A percentile compares a stretch with the other conserved stretches of the same genome.
Evolutionary conservation across 257 asterid genomes (phyloP).

Genomic region (Mentha longifolia): DNA sequence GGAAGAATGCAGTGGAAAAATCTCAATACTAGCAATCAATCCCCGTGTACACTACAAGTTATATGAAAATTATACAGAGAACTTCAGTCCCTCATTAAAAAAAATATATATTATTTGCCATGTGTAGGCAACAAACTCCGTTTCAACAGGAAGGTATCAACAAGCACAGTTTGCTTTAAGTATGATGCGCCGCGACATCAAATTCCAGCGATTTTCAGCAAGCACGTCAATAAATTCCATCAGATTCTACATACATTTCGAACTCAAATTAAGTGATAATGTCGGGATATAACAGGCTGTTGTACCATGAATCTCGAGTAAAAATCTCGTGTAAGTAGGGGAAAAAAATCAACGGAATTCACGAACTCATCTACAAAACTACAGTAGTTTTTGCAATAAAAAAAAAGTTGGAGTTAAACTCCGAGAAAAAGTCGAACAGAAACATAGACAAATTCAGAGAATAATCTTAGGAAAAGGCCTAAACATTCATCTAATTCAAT

Average conservation of each 20-base stretch:
- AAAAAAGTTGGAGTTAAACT: neutral
- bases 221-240: neutral
- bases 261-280: slow-evolving; percentile 1
- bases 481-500: too few relatives aligned
- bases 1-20: too few relatives aligned
- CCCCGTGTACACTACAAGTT: too few relatives aligned
- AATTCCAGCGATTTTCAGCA: neutral
- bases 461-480: too few relatives aligned
- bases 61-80: too few relatives aligned
- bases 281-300: neutral
- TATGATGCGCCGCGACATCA: neutral
- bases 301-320: neutral
- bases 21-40: too few relatives aligned
- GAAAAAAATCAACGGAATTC: neutral
- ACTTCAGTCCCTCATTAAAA: too few relatives aligned
- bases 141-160: too few relatives aligned
- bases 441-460: too few relatives aligned
- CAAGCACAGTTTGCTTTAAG: neutral
- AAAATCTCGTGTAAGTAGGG: neutral
- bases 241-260: neutral
- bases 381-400: neutral
- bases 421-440: slow-evolving; percentile 2
- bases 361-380: neutral
- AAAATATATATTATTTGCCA: neutral
- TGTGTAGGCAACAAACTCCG: too few relatives aligned